Base-by-base conservation (phyloP, 1,139 yeast genomes). In the Blastobotrys elegans region DNA sequence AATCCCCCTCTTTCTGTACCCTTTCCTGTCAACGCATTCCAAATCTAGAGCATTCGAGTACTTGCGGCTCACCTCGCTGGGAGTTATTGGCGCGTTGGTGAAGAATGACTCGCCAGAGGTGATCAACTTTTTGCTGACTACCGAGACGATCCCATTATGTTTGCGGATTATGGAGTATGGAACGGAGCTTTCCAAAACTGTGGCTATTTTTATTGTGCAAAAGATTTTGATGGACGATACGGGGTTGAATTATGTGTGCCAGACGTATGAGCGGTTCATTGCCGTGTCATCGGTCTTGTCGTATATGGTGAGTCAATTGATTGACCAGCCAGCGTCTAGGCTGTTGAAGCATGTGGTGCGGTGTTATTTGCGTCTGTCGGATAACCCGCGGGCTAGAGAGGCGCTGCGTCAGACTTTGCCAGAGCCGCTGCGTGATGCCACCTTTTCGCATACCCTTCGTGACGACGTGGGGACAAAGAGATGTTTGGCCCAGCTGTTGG, bases 31-130 rank as follows among this genome's bases (percentile, higher is more conserved):
- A 58, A 90, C 97, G 4, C 86, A 87, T 54, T 87, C 96, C 36
- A 84, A 92, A 62, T 90, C 89, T 57, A 76, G 96, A 56, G 87
- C 96, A 11, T 92, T 90, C 70, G 98, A 92, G 67, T 92, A 92
- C 65, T 74, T 92, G 58, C 75, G 98, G 55, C 74, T 92, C 53
- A 92, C 98, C 1, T 85, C 96, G 50, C 76, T 92, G 52, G 98
- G 98, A 32, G 97, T 92, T 4, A 87, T 92, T 64, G 98, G 98
- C 16, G 98, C 98, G 0, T 72, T 92, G 51, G 98, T 92, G 26
- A 92, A 92, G 61, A 90, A 90, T 65, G 98, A 92, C 63, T 86
- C 96, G 2, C 89, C 96, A 11, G 97, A 92, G 59, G 98, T 92
- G 44, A 90, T 92, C 53, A 84, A 85, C 53, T 92, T 92, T 62